Base-by-base conservation (phyloP, 2,329 filamentous ascomycete species). In the Hypocrella siamensis region DNA sequence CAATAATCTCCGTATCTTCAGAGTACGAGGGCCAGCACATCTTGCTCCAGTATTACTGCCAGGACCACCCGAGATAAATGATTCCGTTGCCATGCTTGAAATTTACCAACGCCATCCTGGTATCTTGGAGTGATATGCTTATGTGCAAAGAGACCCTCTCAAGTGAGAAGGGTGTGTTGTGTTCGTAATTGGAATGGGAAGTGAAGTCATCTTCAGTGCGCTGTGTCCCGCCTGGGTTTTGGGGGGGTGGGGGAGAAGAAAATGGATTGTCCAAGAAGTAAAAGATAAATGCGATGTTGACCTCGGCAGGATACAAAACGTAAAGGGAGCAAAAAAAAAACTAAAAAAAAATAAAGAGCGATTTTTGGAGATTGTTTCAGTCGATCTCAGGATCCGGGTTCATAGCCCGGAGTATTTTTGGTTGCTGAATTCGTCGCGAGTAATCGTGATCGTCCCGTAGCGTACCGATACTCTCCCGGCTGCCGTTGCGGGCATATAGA, bases 381-480 rank as follows among this genome's bases (percentile, higher is more conserved):
- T 22, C 25, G 15, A 38, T 26, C 16, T 44, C 52, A 1, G 67
- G 67, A 41, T 77, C 71, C 4, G 73, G 71, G 43, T 78, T 78
- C 19, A 60, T 71, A 7, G 71, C 70, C 40, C 72, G 61, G n/a
- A 78, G 57, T 6, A 76, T 68, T 43, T 65, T 57, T 8, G 65
- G 61, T 27, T 62, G 55, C 31, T 65, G 66, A 11, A 77, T 70
- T 40, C 62, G 59, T 39, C 73, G 58, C 25, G 72, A 76, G 45
- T 78, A 78, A 41, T 78, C 73, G 36, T 73, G 70, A 38, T 77
- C 70, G 45, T 78, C 73, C 35, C 67, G 67, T 5, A 78, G 52
- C 2, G 72, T 76, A 41, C 69, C 69, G 45, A 78, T 54, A 45
- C 71, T 77, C 46, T 77, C 72, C 38, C 65, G 64, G 42, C 71